A percentile compares a stretch with the other conserved stretches of the same genome.
Conservation (phyloP, 2,329 filamentous ascomycete genomes). For the Thelonectria rubi region DNA sequence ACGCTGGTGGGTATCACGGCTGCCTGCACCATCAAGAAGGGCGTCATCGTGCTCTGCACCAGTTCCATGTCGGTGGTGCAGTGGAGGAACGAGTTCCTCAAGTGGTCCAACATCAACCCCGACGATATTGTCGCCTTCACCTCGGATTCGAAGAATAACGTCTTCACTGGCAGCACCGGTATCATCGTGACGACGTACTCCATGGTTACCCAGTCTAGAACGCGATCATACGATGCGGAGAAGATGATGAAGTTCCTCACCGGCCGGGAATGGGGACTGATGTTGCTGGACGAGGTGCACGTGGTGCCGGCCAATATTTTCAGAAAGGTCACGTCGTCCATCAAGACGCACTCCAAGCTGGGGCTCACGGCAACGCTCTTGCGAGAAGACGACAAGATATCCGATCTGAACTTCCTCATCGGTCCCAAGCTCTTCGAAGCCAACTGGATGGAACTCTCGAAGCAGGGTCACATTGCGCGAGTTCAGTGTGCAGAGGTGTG, state of each 20-base stretch:
- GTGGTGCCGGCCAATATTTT: slow-evolving; percentile 98
- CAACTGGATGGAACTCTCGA: slow-evolving; percentile 98
- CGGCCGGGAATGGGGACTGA: slow-evolving; percentile 92
- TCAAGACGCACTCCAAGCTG: slow-evolving; percentile 95
- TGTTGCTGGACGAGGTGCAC: slow-evolving; percentile 97
- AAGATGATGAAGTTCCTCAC: slow-evolving; percentile 98
- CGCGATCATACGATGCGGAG: slow-evolving; percentile 88
- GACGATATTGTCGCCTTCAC: slow-evolving; percentile 96
- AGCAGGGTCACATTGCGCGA: slow-evolving; percentile 95
- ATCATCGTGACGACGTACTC: slow-evolving; percentile 98
- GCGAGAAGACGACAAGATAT: slow-evolving; percentile 98
- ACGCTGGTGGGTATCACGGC: slow-evolving; percentile 98
- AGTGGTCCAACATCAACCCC: slow-evolving; percentile 96
- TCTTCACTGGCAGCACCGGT: slow-evolving; percentile 87
- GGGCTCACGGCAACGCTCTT: slow-evolving; percentile 93
- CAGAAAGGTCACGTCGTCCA: slow-evolving; percentile 88
- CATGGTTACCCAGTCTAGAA: slow-evolving; percentile 94
- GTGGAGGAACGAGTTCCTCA: slow-evolving; percentile 95
- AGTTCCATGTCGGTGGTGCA: slow-evolving; percentile 98
- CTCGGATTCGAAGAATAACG: slow-evolving; percentile 83
- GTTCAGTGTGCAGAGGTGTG: slow-evolving; percentile 99
- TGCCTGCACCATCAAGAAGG: slow-evolving; percentile 97
- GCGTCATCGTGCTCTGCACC: slow-evolving; percentile 92
- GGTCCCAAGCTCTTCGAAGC: slow-evolving; percentile 97
- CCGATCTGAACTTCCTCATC: slow-evolving; percentile 95